Evolutionary conservation across 1,284 basidiomycete genomes (phyloP).

Genomic region (Tilletia indica): DNA sequence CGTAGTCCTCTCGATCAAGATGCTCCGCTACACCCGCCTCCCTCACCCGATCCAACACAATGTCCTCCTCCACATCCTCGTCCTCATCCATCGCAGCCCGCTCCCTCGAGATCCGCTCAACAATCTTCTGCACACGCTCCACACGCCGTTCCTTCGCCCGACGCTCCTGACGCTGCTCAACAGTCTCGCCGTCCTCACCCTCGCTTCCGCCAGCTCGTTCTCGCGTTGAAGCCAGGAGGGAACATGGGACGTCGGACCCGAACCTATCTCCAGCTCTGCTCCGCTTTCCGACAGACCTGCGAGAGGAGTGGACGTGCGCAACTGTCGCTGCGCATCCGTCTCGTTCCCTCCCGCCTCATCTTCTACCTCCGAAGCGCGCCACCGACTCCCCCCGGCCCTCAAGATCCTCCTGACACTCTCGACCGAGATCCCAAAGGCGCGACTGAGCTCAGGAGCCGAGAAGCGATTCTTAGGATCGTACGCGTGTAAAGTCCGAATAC

Average conservation of each 20-base stretch:
- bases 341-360: constrained; percentile 24
- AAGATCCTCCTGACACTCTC: constrained; percentile 51
- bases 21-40: not conserved
- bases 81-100: constrained; percentile 9
- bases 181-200: constrained; percentile 28
- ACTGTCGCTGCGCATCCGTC: constrained; percentile 29
- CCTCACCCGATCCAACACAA: not conserved
- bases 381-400: constrained; percentile 29
- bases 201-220: constrained; percentile 26
- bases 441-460: constrained; percentile 37
- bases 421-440: constrained; percentile 42
- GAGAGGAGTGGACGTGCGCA: not conserved
- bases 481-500: constrained; percentile 43
- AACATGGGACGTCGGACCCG: too few relatives aligned
- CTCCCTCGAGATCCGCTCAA: constrained; percentile 10
- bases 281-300: constrained; percentile 4
- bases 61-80: not conserved
- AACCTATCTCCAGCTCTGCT: not conserved
- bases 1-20: not conserved
- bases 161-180: constrained; percentile 13
- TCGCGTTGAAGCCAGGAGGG: constrained; percentile 24
- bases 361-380: constrained; percentile 26
- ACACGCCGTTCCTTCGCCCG: not conserved
- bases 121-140: constrained; percentile 9
- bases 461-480: constrained; percentile 26